Conservation (phyloP, 768 basidiomycete species). For the Trametes villosa region DNA sequence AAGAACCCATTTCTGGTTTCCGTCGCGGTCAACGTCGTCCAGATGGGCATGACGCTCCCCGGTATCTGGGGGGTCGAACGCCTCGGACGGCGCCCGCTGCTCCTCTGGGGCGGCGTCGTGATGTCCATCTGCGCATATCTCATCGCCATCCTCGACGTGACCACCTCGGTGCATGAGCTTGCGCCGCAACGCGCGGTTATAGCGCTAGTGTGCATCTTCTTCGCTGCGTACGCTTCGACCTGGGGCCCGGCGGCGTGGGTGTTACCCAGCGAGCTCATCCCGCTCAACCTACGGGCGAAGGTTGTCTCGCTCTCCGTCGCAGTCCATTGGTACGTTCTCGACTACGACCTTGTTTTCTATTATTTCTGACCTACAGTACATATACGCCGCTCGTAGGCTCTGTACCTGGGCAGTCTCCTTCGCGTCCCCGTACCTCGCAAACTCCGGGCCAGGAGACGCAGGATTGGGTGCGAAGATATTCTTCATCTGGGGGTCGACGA, state of each 20-base stretch:
- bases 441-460: conserved; percentile 27
- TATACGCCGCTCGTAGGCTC: neutral
- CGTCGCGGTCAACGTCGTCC: conserved; percentile 73
- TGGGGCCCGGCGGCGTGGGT: conserved; percentile 76
- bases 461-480: conserved; percentile 39
- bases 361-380: neutral
- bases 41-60: conserved; percentile 75
- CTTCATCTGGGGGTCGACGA: conserved; percentile 46
- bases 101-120: conserved; percentile 76
- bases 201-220: conserved; percentile 54
- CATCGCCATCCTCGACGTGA: conserved; percentile 66
- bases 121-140: conserved; percentile 88
- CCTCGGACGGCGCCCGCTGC: conserved; percentile 78
- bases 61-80: conserved; percentile 82
- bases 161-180: conserved; percentile 36
- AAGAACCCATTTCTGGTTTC: conserved; percentile 54
- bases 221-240: conserved; percentile 48
- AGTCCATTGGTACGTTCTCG: conserved; percentile 55
- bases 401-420: conserved; percentile 49
- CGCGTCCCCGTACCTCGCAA: conserved; percentile 38
- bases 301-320: conserved; percentile 73
- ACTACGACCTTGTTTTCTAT: neutral
- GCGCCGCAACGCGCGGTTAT: conserved; percentile 65
- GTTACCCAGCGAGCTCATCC: conserved; percentile 78
- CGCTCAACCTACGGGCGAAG: conserved; percentile 78